Conservation (phyloP, 768 basidiomycete genomes). For the Agaricus sinodeliciosus region DNA sequence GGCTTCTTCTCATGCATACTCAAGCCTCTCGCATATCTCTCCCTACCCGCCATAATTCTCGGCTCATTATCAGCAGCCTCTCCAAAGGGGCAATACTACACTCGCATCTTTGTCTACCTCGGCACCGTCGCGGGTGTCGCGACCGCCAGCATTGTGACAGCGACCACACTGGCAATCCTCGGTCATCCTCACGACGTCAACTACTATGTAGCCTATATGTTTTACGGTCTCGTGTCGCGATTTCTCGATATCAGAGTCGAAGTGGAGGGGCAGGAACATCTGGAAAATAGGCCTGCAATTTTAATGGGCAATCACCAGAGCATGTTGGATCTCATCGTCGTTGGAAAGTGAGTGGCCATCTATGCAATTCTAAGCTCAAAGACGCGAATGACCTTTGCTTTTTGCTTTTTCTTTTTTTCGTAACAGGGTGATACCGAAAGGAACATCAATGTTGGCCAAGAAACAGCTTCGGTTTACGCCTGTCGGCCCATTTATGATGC, state of each 20-base stretch:
- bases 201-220: constrained; percentile 74
- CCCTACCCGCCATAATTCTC: constrained; percentile 63
- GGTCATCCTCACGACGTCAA: constrained; percentile 78
- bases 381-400: not conserved
- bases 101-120: constrained; percentile 66
- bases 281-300: constrained; percentile 65
- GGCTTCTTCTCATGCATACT: constrained; percentile 53
- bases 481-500: constrained; percentile 85
- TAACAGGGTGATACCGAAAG: constrained; percentile 71
- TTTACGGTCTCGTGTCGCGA: constrained; percentile 64
- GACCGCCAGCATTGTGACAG: constrained; percentile 63
- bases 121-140: constrained; percentile 66
- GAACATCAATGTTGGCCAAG: constrained; percentile 89
- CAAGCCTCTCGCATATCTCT: constrained; percentile 71
- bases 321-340: constrained; percentile 79
- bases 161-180: constrained; percentile 55
- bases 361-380: not conserved
- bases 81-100: constrained; percentile 61
- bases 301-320: constrained; percentile 91
- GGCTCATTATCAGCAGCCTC: constrained; percentile 52
- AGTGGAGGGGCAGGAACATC: constrained; percentile 83
- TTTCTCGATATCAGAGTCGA: constrained; percentile 62
- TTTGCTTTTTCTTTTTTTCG: constrained; percentile 1
- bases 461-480: constrained; percentile 82
- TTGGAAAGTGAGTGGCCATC: constrained; percentile 55